Evolutionary conservation across 2,329 filamentous ascomycete genomes (phyloP).

Genomic region (Trichoderma semiorbis): DNA sequence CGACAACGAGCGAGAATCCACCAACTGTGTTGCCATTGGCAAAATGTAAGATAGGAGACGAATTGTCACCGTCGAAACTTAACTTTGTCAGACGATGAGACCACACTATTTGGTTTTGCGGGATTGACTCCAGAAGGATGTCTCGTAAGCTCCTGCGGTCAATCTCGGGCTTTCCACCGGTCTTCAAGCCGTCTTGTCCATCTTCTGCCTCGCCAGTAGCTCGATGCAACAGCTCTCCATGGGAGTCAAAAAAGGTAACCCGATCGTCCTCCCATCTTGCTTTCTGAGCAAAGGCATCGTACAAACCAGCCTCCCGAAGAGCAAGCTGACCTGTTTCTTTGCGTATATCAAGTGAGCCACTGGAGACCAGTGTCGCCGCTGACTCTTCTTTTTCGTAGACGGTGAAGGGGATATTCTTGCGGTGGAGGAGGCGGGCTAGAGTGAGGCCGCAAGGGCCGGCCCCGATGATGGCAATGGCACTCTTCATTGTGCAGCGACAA

Average conservation of each 20-base stretch:
- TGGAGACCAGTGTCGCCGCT: not conserved
- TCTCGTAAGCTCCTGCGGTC: not conserved
- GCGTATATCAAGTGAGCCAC: slow-evolving; percentile 5
- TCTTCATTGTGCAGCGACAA: not conserved
- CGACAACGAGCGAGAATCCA: slow-evolving; percentile 1
- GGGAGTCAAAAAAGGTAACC: not conserved
- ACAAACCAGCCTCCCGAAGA: not conserved
- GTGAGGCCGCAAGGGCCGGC: slow-evolving; percentile 3
- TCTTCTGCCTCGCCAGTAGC: slow-evolving; percentile 3
- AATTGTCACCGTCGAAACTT: not conserved
- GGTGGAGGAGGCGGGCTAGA: not conserved
- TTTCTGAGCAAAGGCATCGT: not conserved
- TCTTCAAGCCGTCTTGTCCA: not conserved
- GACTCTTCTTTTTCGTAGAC: not conserved
- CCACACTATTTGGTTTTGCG: not conserved
- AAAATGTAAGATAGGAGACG: not conserved
- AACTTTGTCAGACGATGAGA: slow-evolving; percentile 2
- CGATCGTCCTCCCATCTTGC: slow-evolving; percentile 7
- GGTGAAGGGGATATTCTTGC: not conserved
- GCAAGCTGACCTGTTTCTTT: slow-evolving; percentile 3
- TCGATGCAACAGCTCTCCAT: slow-evolving; percentile 2
- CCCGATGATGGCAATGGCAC: slow-evolving; percentile 3
- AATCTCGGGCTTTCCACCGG: slow-evolving; percentile 1
- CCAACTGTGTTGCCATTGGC: not conserved
- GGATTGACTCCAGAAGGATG: not conserved